These are phyloP conservation scores for Diutina sp. DNA, from an alignment of 1,139 yeast species.

Conservation along the genomic window DNA sequence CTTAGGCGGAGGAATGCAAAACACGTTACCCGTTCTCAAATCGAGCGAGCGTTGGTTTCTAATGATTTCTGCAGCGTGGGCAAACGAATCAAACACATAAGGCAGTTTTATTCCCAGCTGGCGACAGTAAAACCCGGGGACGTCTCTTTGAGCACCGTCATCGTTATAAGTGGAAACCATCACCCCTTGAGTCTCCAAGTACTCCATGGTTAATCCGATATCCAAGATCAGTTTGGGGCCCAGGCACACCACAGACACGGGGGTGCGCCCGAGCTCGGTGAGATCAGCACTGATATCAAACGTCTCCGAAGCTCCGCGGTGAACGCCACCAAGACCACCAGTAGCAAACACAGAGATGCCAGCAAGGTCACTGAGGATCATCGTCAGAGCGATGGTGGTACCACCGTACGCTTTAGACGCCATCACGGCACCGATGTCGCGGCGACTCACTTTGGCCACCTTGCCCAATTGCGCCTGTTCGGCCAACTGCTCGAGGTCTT, in stretches of 20 bases:
- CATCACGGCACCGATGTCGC: constrained; percentile 72
- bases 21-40: constrained; percentile 54
- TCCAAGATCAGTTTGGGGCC: constrained; percentile 87
- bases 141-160: constrained; percentile 15
- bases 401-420: constrained; percentile 60
- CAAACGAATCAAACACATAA: constrained; percentile 38
- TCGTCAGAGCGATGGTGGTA: constrained; percentile 82
- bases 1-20: constrained; percentile 75
- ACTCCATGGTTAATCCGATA: constrained; percentile 71
- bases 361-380: constrained; percentile 65
- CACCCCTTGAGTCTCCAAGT: constrained; percentile 78
- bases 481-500: constrained; percentile 41
- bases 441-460: constrained; percentile 57
- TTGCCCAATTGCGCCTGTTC: constrained; percentile 10
- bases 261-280: constrained; percentile 72
- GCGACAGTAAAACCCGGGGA: constrained; percentile 80
- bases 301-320: constrained; percentile 60
- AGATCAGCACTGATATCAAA: constrained; percentile 84
- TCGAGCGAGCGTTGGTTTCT: constrained; percentile 39
- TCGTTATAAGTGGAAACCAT: constrained; percentile 41
- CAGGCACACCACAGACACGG: constrained; percentile 80
- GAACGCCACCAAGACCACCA: constrained; percentile 92
- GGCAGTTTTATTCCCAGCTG: constrained; percentile 70
- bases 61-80: constrained; percentile 52
- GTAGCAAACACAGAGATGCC: constrained; percentile 84